phyloP scores from a whole-genome alignment of 2,329 filamentous ascomycete species.

The Capronia americana region DNA sequence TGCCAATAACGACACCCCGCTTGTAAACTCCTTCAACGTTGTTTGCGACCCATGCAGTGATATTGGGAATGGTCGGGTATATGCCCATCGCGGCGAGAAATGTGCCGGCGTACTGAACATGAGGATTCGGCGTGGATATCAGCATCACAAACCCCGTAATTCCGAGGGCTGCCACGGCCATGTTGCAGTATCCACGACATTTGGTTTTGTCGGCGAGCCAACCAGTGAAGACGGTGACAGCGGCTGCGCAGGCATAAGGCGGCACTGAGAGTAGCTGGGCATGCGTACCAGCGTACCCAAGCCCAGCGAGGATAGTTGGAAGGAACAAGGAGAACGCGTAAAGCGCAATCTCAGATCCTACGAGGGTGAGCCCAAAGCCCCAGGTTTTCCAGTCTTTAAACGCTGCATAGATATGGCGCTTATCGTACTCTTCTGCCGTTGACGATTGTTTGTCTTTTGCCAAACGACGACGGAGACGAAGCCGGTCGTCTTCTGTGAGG shows the following conservation, averaged over 20 bases:
- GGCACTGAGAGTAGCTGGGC: constrained; percentile 72
- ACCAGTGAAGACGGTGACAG: constrained; percentile 58
- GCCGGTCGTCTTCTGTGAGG: constrained; percentile 54
- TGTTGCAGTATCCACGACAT: constrained; percentile 75
- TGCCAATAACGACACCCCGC: constrained; percentile 81
- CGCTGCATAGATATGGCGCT: constrained; percentile 57
- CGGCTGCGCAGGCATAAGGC: constrained; percentile 67
- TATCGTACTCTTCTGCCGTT: constrained; percentile 47
- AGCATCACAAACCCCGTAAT: constrained; percentile 82
- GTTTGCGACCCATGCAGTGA: constrained; percentile 87
- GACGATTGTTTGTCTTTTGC: constrained; percentile 52
- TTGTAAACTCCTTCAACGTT: constrained; percentile 90
- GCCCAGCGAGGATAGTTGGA: constrained; percentile 63
- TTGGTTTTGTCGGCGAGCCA: constrained; percentile 64
- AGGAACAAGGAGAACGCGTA: constrained; percentile 67
- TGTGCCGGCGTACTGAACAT: constrained; percentile 62
- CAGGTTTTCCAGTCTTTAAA: constrained; percentile 59
- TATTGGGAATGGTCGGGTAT: constrained; percentile 85
- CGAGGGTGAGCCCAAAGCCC: constrained; percentile 53
- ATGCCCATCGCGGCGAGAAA: constrained; percentile 88
- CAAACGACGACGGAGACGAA: constrained; percentile 45
- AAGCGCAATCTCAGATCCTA: constrained; percentile 61
- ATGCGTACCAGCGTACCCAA: constrained; percentile 60
- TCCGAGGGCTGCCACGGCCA: constrained; percentile 71
- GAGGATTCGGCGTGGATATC: constrained; percentile 50